Conservation (phyloP, 306 rosid genomes). For the Cucumis cinereus region DNA sequence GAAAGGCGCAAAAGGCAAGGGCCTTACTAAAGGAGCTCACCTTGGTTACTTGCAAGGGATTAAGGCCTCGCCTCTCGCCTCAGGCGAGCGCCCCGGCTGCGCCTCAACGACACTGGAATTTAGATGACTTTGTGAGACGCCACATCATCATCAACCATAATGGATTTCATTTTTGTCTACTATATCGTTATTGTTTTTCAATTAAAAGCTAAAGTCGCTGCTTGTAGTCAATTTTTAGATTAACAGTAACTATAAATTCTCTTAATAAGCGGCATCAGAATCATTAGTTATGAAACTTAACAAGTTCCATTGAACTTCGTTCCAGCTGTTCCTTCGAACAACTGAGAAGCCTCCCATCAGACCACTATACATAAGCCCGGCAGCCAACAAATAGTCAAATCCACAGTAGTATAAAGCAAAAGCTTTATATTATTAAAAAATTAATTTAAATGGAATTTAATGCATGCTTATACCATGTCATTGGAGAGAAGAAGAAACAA, state of each 20-base stretch:
- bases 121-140: background rate
- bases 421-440: background rate
- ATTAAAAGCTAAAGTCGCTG: no score
- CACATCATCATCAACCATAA: background rate
- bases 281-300: background rate
- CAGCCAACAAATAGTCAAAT: background rate
- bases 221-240: background rate
- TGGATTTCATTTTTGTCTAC: background rate
- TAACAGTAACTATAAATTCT: background rate
- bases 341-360: no score
- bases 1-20: no score
- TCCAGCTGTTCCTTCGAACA: background rate
- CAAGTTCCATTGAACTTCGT: background rate
- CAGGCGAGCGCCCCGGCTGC: no score
- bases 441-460: background rate
- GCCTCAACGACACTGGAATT: no score
- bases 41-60: no score
- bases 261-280: background rate
- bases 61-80: no score
- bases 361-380: background rate
- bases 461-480: conserved; percentile 30
- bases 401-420: background rate
- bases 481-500: conserved; percentile 32
- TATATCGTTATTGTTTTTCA: no score
- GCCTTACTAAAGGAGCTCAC: no score